These are phyloP conservation scores for Dactylorhiza incarnata DNA, from an alignment of 106 monocot genomes.

Conservation along the genomic window DNA sequence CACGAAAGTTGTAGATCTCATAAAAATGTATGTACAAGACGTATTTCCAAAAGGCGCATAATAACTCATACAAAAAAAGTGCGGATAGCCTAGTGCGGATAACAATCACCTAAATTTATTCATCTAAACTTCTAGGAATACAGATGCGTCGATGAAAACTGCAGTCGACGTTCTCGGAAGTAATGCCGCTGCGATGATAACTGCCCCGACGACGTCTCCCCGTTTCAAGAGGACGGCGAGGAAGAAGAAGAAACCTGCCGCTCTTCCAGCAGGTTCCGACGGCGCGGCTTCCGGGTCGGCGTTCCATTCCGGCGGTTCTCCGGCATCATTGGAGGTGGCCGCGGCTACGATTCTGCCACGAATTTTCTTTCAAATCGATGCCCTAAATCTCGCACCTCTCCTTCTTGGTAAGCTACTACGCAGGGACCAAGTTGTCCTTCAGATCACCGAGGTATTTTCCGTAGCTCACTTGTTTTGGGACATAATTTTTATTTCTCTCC, in stretches of 20 bases:
- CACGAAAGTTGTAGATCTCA: too few species aligned
- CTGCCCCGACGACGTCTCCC: conserved; percentile 3
- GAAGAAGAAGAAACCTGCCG: conserved; percentile 5
- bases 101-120: too few species aligned
- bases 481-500: neutral
- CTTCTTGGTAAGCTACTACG: conserved; percentile 72
- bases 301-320: neutral
- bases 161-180: neutral
- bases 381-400: conserved; percentile 64
- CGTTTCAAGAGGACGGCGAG: conserved; percentile 32
- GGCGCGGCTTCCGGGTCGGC: neutral
- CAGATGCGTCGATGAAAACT: neutral
- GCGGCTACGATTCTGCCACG: conserved; percentile 27
- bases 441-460: conserved; percentile 55
- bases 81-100: too few species aligned
- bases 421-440: conserved; percentile 65
- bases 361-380: conserved; percentile 47
- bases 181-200: neutral
- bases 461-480: neutral
- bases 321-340: neutral
- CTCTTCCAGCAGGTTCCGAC: neutral
- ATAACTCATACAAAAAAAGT: too few species aligned
- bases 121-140: too few species aligned
- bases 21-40: too few species aligned
- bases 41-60: too few species aligned